Evolutionary conservation across 2,329 filamentous ascomycete genomes (phyloP).

Genomic region (Neonectria neomacrospora): DNA sequence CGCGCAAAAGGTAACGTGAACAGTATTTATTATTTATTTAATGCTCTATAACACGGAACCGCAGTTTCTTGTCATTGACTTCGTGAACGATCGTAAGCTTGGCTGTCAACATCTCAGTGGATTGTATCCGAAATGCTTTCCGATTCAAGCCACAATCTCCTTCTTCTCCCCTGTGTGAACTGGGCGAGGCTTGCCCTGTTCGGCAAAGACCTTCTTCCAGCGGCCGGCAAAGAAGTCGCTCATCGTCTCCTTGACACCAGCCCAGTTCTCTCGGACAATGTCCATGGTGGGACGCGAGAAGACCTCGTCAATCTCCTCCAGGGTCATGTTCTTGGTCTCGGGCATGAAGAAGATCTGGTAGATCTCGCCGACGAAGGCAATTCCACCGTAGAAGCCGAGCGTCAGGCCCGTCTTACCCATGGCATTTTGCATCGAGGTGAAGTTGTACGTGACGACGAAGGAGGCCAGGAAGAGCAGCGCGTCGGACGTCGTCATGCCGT

Average conservation of each 20-base stretch:
- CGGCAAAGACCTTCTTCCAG: slow-evolving; percentile 41
- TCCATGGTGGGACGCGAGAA: slow-evolving; percentile 72
- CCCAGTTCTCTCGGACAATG: slow-evolving; percentile 69
- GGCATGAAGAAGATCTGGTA: slow-evolving; percentile 82
- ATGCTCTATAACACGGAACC: not conserved
- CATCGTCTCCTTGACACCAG: slow-evolving; percentile 48
- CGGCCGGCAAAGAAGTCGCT: slow-evolving; percentile 37
- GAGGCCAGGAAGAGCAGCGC: slow-evolving; percentile 76
- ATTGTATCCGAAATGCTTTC: not conserved
- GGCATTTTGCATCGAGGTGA: slow-evolving; percentile 74
- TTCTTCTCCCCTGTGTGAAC: slow-evolving; percentile 1
- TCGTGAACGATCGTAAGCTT: not conserved
- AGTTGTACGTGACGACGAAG: slow-evolving; percentile 82
- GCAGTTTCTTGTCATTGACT: not conserved
- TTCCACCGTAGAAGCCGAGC: slow-evolving; percentile 79
- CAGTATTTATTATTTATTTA: slow-evolving; percentile 1
- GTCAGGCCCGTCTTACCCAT: slow-evolving; percentile 74
- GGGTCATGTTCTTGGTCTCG: slow-evolving; percentile 74
- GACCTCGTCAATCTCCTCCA: slow-evolving; percentile 77
- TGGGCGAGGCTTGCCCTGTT: slow-evolving; percentile 30
- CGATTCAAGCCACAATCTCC: not conserved
- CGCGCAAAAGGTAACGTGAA: not conserved
- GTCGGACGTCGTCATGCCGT: slow-evolving; percentile 78
- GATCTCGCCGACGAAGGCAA: slow-evolving; percentile 75
- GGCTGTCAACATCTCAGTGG: not conserved